Percentiles rank a stretch among this genome's conserved stretches.
Conservation (phyloP, 2,329 filamentous ascomycete species). For the Epichloe sibirici region DNA sequence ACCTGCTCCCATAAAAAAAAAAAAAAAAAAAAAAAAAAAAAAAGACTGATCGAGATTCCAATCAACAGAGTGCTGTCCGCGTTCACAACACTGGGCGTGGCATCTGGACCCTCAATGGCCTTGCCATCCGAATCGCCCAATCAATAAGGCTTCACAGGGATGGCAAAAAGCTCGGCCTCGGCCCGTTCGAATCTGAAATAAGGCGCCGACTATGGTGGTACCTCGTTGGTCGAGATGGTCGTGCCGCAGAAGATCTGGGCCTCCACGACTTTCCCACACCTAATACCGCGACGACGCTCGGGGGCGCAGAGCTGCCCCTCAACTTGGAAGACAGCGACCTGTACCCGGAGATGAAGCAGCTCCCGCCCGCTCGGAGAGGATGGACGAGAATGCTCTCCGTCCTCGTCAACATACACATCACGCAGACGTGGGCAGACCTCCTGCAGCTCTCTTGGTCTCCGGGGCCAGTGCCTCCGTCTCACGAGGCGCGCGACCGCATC, state of each 20-base stretch:
- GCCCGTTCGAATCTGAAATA: slow-evolving; percentile 42
- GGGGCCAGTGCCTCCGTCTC: not conserved
- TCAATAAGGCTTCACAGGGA: slow-evolving; percentile 44
- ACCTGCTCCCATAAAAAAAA: too few relatives aligned
- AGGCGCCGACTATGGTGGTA: slow-evolving; percentile 44
- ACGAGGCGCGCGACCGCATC: slow-evolving; percentile 22
- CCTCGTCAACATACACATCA: slow-evolving; percentile 39
- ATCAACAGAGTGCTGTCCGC: slow-evolving; percentile 11
- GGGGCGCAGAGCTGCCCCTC: slow-evolving; percentile 38
- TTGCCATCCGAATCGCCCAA: slow-evolving; percentile 34
- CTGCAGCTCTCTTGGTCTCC: slow-evolving; percentile 10
- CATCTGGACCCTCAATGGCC: slow-evolving; percentile 29
- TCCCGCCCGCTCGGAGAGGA: slow-evolving; percentile 26
- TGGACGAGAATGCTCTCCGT: slow-evolving; percentile 48
- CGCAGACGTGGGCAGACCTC: slow-evolving; percentile 15
- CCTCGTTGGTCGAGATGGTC: slow-evolving; percentile 36
- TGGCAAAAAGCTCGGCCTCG: slow-evolving; percentile 29
- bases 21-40: too few relatives aligned
- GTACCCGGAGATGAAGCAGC: slow-evolving; percentile 23
- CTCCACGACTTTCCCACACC: slow-evolving; percentile 10
- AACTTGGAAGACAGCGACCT: slow-evolving; percentile 45
- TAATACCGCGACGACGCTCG: not conserved
- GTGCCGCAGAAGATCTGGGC: slow-evolving; percentile 45
- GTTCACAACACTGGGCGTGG: slow-evolving; percentile 21
- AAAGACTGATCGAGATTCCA: not conserved